A percentile compares a stretch with the other conserved stretches of the same genome.
Evolutionary conservation across 2,329 filamentous ascomycete genomes (phyloP).

Genomic region (Fusarium sp.): DNA sequence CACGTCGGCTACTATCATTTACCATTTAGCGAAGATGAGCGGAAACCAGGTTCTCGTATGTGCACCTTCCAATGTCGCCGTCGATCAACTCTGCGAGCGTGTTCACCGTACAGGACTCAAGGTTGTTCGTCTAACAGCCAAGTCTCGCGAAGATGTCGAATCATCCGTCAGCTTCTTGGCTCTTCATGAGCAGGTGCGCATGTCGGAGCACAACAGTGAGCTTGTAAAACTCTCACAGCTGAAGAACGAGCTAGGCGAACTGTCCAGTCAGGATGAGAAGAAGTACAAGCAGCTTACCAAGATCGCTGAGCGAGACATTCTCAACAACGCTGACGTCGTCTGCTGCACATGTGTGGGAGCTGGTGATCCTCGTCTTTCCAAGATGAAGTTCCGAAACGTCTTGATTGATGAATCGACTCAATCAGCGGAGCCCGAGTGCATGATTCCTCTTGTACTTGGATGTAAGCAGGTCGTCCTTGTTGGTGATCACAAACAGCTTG

Average conservation of each 20-base stretch:
- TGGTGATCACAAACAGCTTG: slow-evolving; percentile 97
- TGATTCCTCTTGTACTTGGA: slow-evolving; percentile 96
- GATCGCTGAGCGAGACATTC: slow-evolving; percentile 92
- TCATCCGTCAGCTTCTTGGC: slow-evolving; percentile 97
- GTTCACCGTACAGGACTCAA: slow-evolving; percentile 96
- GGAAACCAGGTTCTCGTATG: slow-evolving; percentile 96
- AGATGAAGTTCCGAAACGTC: slow-evolving; percentile 98
- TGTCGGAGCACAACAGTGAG: slow-evolving; percentile 97
- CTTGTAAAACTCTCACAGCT: slow-evolving; percentile 92
- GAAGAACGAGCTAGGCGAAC: slow-evolving; percentile 89
- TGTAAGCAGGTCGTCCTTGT: slow-evolving; percentile 99
- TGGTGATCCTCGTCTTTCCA: slow-evolving; percentile 92
- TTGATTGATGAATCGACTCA: slow-evolving; percentile 98
- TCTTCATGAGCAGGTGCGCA: slow-evolving; percentile 94
- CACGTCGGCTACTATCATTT: slow-evolving; percentile 98
- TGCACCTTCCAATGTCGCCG: slow-evolving; percentile 97
- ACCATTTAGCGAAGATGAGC: slow-evolving; percentile 95
- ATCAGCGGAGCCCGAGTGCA: slow-evolving; percentile 97
- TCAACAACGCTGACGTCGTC: slow-evolving; percentile 95
- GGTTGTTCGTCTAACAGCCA: slow-evolving; percentile 97
- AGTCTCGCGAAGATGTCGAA: slow-evolving; percentile 98
- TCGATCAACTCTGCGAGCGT: slow-evolving; percentile 97
- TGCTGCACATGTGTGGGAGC: slow-evolving; percentile 99
- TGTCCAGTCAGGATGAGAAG: slow-evolving; percentile 97
- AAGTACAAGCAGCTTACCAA: slow-evolving; percentile 97